A percentile compares a stretch with the other conserved stretches of the same genome.
Evolutionary conservation across 139 green algal species (phyloP).

Genomic region (Closterium sp.): DNA sequence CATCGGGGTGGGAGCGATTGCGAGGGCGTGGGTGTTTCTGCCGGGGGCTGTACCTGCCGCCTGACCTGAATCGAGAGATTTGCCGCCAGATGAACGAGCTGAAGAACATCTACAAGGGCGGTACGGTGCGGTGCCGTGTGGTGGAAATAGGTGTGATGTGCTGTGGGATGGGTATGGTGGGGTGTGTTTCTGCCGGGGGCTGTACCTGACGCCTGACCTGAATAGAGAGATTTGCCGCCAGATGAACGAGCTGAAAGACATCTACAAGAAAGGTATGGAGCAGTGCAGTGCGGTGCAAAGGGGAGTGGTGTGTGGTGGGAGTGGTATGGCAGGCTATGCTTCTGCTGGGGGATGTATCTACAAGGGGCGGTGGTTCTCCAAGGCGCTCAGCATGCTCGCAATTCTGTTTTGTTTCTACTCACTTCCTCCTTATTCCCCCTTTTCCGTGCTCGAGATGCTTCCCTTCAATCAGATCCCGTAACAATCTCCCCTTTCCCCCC

Average conservation of each 20-base stretch:
- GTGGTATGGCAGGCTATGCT: too few species aligned
- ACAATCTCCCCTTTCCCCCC: neutral
- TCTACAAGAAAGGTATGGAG: slow-evolving; percentile 31
- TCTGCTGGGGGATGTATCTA: too few species aligned
- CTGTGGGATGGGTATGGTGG: neutral
- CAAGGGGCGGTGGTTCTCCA: too few species aligned
- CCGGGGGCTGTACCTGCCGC: slow-evolving; percentile 6
- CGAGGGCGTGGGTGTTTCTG: neutral
- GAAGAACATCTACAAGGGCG: slow-evolving; percentile 43
- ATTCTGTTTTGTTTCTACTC: too few species aligned
- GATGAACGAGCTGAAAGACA: slow-evolving; percentile 34
- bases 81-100: slow-evolving; percentile 18
- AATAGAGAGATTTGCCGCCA: neutral
- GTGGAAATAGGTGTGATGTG: neutral
- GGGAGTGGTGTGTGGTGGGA: too few species aligned
- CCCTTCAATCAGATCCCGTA: too few species aligned
- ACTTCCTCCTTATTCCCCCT: too few species aligned
- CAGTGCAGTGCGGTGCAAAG: neutral
- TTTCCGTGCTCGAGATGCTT: too few species aligned
- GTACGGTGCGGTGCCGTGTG: neutral
- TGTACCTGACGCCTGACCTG: slow-evolving; percentile 30
- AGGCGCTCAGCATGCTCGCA: too few species aligned
- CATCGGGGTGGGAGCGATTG: neutral
- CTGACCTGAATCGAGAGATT: slow-evolving; percentile 27
- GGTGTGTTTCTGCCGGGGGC: neutral